phyloP scores from a whole-genome alignment of 2,329 filamentous ascomycete species.

The Hymenoscyphus linearis region DNA sequence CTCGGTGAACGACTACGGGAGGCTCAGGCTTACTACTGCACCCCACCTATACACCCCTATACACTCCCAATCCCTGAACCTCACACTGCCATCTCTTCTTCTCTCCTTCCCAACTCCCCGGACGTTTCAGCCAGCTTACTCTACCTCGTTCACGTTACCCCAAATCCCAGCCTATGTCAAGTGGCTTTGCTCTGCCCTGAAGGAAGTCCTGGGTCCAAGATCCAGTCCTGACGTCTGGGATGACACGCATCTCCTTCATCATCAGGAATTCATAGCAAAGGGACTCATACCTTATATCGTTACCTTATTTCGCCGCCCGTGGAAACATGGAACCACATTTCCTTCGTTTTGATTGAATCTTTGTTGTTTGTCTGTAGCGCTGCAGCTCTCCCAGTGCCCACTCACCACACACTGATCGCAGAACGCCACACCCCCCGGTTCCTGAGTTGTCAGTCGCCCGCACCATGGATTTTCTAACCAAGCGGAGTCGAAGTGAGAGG shows the following conservation, averaged over 20 bases:
- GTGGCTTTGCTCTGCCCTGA: constrained; percentile 6
- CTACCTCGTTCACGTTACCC: not conserved
- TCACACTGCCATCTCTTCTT: not conserved
- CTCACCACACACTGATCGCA: too few relatives aligned
- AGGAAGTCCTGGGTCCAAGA: not conserved
- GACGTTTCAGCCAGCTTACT: not conserved
- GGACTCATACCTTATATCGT: too few relatives aligned
- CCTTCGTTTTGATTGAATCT: constrained; percentile 11
- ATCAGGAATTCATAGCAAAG: not conserved
- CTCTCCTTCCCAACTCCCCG: not conserved
- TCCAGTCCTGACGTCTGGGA: not conserved
- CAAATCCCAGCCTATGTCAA: not conserved
- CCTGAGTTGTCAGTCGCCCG: not conserved
- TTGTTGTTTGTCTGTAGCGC: not conserved
- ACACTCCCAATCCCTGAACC: not conserved
- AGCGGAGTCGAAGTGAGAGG: constrained; percentile 23
- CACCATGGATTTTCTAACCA: constrained; percentile 24
- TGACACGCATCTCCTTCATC: not conserved
- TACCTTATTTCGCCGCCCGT: constrained; percentile 20
- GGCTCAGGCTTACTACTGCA: not conserved
- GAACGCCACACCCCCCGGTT: not conserved
- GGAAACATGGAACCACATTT: constrained; percentile 20
- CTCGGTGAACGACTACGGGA: not conserved
- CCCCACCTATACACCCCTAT: not conserved
- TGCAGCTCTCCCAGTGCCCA: not conserved